phyloP scores from a whole-genome alignment of 1,139 yeast species.

The Yamadazyma triangularis region DNA sequence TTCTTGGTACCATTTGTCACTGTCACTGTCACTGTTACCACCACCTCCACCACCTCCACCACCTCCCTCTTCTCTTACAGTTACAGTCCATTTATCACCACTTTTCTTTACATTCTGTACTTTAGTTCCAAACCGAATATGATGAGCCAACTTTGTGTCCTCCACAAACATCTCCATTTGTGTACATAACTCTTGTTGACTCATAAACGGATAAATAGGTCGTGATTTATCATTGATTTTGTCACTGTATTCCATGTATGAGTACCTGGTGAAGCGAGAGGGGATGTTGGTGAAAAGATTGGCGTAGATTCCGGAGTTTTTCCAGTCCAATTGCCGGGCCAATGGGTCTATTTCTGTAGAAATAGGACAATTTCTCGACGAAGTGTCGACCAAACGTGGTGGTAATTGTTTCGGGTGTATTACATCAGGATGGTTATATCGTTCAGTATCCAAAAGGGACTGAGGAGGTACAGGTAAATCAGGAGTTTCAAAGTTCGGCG shows the following conservation, averaged over 20 bases:
- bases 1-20: constrained; percentile 37
- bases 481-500: constrained; percentile 17
- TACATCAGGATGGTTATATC: constrained; percentile 21
- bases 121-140: constrained; percentile 34
- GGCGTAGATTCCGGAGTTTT: constrained; percentile 36
- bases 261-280: constrained; percentile 36
- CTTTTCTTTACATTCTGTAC: constrained; percentile 35
- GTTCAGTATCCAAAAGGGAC: constrained; percentile 20
- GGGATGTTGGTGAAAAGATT: constrained; percentile 47
- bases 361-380: constrained; percentile 17
- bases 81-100: constrained; percentile 42
- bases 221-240: constrained; percentile 21
- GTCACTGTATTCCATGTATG: constrained; percentile 28
- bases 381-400: constrained; percentile 15
- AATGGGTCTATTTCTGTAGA: constrained; percentile 6
- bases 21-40: too few species aligned
- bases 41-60: too few species aligned
- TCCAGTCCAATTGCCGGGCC: constrained; percentile 31
- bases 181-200: constrained; percentile 32
- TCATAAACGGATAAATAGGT: constrained; percentile 36
- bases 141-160: constrained; percentile 21
- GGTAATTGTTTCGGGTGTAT: constrained; percentile 18
- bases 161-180: constrained; percentile 27
- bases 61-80: too few species aligned
- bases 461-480: constrained; percentile 30